A percentile compares a stretch with the other conserved stretches of the same genome.
phyloP scores from a whole-genome alignment of 2,329 filamentous ascomycete genomes.

The Neofusicoccum umdonicola region DNA sequence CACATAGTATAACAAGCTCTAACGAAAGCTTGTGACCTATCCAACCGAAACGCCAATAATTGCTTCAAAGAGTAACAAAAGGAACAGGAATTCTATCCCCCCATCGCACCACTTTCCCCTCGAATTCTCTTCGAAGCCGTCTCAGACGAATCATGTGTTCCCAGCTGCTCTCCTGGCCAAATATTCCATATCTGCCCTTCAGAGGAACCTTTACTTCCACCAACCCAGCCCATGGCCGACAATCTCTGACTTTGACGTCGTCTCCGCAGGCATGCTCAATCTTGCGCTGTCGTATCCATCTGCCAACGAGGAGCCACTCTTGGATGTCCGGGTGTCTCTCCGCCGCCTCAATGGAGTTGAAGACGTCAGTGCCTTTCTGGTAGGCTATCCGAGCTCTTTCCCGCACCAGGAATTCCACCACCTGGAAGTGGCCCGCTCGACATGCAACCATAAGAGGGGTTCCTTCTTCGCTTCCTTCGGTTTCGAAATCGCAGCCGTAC shows the following conservation, averaged over 20 bases:
- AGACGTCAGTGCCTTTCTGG: not conserved
- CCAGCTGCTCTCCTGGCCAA: not conserved
- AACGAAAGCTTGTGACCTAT: fast-evolving
- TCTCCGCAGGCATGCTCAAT: not conserved
- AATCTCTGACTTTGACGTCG: not conserved
- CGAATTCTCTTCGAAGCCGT: not conserved
- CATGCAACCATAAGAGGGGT: too few species aligned
- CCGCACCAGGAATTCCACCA: too few species aligned
- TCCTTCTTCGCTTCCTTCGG: too few species aligned
- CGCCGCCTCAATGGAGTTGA: not conserved
- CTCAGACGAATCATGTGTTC: not conserved
- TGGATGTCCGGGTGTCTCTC: not conserved
- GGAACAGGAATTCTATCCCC: not conserved
- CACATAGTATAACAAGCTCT: too few species aligned
- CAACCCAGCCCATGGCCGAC: not conserved
- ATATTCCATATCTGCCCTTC: not conserved
- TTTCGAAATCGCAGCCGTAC: too few species aligned
- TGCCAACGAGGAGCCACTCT: not conserved
- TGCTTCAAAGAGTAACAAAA: not conserved
- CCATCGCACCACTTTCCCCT: not conserved
- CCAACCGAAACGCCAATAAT: too few species aligned
- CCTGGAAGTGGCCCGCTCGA: too few species aligned
- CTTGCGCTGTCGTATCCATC: not conserved
- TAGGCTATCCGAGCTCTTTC: not conserved
- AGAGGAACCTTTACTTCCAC: not conserved